Evolutionary conservation across 208 protist species (phyloP), one percentile per base, ranked within the genome.

Genomic region (Leishmania tropica): DNA sequence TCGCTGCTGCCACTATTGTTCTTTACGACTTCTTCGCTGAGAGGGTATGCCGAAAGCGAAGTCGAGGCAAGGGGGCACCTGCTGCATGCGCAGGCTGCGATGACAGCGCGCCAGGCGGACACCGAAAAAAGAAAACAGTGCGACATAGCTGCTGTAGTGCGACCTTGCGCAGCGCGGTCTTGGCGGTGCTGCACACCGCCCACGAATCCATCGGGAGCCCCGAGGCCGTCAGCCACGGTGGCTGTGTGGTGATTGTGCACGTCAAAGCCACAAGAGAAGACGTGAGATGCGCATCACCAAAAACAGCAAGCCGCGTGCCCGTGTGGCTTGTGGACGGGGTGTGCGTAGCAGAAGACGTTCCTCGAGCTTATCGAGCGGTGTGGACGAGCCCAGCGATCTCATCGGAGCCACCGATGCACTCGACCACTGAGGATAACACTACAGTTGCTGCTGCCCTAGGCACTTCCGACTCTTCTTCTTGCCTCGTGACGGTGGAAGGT

Each of bases 11-110:
- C 40, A 78, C 42, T 0, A 3, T 81, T 28, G 35, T 81, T 11
- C 71, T 85, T 0, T 60, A 70, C 72, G 5, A 51, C 45, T 81
- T 79, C n/a, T 85, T 84, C 47, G 35, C 56, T 21, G 35, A 42
- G 6, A 15, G 15, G 15, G 35, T 3, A 4, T n/a, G 35, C 8
- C 74, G 56, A 42, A 79, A 79, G 60, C 75, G 75, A 8, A 4
- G 7, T 48, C 54, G 60, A 47, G 42, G 68, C 19, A 73, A 8
- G 17, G n/a, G 6, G 42, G 13, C 42, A 0, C 37, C 42, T 48
- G 68, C 5, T 3, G 8, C 7, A 51, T 51, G 40, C 24, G 31
- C 42, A 51, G 42, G 68, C 24, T 11, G 21, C 68, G 24, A 31
- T 53, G 68, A 17, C 17, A 17, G 42, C 2, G 15, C 21, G 0